A percentile compares a stretch with the other conserved stretches of the same genome.
phyloP scores from a whole-genome alignment of 805 yeast species.

The Wickerhamomyces sydowiorum region DNA sequence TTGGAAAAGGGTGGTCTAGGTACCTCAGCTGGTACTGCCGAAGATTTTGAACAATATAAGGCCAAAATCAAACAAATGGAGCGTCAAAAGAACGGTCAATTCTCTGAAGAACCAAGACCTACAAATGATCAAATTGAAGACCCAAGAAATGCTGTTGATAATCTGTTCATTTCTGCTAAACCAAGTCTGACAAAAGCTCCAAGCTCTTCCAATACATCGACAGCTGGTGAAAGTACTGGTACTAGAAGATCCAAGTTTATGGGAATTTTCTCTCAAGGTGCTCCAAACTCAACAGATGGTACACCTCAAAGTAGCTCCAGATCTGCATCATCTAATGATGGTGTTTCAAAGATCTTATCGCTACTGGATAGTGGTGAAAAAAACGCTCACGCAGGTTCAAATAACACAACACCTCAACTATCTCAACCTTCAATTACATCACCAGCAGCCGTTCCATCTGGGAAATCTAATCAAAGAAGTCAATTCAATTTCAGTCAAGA shows the following conservation, averaged over 20 bases:
- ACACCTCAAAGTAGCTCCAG: slow-evolving; percentile 1
- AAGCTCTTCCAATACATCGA: slow-evolving; percentile 2
- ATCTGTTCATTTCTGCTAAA: slow-evolving; percentile 16
- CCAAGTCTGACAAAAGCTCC: slow-evolving; percentile 2
- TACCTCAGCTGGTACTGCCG: slow-evolving; percentile 14
- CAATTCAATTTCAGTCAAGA: slow-evolving; percentile 1
- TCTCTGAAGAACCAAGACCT: slow-evolving; percentile 2
- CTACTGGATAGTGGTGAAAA: slow-evolving; percentile 18
- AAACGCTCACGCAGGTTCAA: slow-evolving; percentile 5
- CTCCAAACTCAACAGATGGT: slow-evolving; percentile 1
- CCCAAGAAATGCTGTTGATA: slow-evolving; percentile 19
- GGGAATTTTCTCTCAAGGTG: slow-evolving; percentile 21
- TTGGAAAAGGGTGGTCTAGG: slow-evolving; percentile 15
- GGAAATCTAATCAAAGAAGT: slow-evolving; percentile 2
- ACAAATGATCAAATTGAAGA: slow-evolving; percentile 1
- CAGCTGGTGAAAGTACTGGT: slow-evolving; percentile 4
- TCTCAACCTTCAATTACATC: neutral
- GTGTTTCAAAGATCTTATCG: slow-evolving; percentile 21
- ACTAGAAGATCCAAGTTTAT: slow-evolving; percentile 23
- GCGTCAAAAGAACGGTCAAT: slow-evolving; percentile 26
- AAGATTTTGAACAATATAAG: slow-evolving; percentile 36
- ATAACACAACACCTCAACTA: neutral
- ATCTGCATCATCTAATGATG: slow-evolving; percentile 6
- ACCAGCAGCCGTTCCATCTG: neutral
- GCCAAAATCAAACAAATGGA: slow-evolving; percentile 31